Conservation (phyloP, 2,329 filamentous ascomycete genomes). For the Lasiodiplodia theobromae region DNA sequence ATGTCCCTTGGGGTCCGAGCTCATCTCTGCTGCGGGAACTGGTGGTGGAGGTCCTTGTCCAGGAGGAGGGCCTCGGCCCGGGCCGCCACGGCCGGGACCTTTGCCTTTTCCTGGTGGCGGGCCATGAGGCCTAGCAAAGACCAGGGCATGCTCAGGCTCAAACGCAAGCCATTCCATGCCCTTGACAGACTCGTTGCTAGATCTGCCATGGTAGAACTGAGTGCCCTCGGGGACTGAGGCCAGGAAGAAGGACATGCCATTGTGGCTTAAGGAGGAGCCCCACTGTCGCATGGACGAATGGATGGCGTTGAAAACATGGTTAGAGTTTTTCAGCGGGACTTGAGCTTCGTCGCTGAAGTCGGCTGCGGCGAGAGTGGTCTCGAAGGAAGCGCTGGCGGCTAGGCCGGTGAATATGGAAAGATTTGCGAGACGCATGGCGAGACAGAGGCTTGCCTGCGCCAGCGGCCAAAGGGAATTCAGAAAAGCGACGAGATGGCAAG, state of each 20-base stretch:
- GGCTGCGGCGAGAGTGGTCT: slow-evolving; percentile 6
- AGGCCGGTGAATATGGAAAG: slow-evolving; percentile 21
- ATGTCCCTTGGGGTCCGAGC: not conserved
- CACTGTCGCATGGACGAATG: slow-evolving; percentile 77
- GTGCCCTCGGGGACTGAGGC: slow-evolving; percentile 70
- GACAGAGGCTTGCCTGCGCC: not conserved
- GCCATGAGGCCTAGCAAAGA: slow-evolving; percentile 60
- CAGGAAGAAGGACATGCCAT: slow-evolving; percentile 76
- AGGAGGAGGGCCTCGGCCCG: slow-evolving; percentile 16
- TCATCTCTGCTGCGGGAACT: not conserved
- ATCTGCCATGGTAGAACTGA: slow-evolving; percentile 71
- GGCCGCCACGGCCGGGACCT: slow-evolving; percentile 9
- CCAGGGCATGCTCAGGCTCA: slow-evolving; percentile 75
- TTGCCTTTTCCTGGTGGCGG: slow-evolving; percentile 15
- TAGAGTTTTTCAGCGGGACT: slow-evolving; percentile 55
- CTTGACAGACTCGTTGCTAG: slow-evolving; percentile 53
- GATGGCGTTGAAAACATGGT: slow-evolving; percentile 75
- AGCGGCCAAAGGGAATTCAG: not conserved
- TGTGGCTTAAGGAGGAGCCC: slow-evolving; percentile 75
- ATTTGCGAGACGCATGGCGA: slow-evolving; percentile 21
- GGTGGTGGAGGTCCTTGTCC: slow-evolving; percentile 31
- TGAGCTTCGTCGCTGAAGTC: slow-evolving; percentile 1
- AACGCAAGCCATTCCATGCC: slow-evolving; percentile 77
- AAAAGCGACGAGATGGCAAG: not conserved
- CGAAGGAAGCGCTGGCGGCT: slow-evolving; percentile 11